phyloP scores from a whole-genome alignment of 2,329 filamentous ascomycete species.

The Neonectria punicea region DNA sequence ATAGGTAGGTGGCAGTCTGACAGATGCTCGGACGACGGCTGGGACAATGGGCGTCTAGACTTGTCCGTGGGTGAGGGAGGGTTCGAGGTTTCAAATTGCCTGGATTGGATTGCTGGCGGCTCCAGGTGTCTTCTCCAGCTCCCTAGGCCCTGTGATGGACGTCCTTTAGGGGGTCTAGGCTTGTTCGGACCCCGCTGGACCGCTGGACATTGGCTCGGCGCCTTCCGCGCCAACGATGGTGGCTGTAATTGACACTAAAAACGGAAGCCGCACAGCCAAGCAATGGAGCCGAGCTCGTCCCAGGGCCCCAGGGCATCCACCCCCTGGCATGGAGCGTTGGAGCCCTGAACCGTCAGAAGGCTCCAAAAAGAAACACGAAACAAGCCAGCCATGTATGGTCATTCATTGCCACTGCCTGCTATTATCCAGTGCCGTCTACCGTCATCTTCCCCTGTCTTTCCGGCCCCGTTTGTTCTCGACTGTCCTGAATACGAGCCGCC shows the following conservation, averaged over 20 bases:
- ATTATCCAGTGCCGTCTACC: not conserved
- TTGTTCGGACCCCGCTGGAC: not conserved
- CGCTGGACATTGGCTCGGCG: constrained; percentile 28
- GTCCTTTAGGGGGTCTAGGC: constrained; percentile 19
- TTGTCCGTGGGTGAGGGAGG: constrained; percentile 23
- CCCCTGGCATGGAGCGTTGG: not conserved
- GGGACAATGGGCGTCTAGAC: constrained; percentile 20
- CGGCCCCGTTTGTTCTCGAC: not conserved
- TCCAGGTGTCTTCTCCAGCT: constrained; percentile 7
- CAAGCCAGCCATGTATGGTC: constrained; percentile 8
- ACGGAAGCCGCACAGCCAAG: constrained; percentile 30
- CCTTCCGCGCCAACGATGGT: constrained; percentile 32
- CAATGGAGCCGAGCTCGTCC: constrained; percentile 1
- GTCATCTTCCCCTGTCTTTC: not conserved
- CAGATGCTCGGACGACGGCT: constrained; percentile 12
- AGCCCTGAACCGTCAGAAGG: not conserved
- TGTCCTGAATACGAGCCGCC: constrained; percentile 7
- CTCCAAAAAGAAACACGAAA: constrained; percentile 14
- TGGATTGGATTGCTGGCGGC: constrained; percentile 34
- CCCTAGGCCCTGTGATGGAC: constrained; percentile 1
- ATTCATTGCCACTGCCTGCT: not conserved
- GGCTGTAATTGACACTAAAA: constrained; percentile 36
- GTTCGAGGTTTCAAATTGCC: constrained; percentile 35
- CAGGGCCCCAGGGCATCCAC: not conserved
- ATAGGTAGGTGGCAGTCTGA: not conserved